A percentile compares a stretch with the other conserved stretches of the same genome.
Conservation (phyloP, 306 rosid species). For the Rosa persica region DNA sequence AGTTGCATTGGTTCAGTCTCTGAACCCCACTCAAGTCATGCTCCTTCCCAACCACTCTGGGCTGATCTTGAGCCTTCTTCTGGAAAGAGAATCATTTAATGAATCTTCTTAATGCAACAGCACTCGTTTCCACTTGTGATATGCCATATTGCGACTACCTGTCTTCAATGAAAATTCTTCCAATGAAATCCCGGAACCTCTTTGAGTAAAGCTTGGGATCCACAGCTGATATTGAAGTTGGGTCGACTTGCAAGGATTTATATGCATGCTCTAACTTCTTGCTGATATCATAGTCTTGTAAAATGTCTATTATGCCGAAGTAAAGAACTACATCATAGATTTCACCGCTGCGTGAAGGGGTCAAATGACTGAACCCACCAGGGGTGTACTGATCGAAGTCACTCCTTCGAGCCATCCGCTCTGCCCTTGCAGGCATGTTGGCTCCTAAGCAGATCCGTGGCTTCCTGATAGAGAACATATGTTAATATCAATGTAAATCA, state of each 20-base stretch:
- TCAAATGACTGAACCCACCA: slow-evolving; percentile 62
- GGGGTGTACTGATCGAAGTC: slow-evolving; percentile 77
- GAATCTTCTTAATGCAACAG: slow-evolving; percentile 27
- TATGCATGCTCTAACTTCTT: slow-evolving; percentile 95
- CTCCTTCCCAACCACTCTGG: slow-evolving; percentile 2
- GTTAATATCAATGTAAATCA: slow-evolving; percentile 8
- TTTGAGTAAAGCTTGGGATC: slow-evolving; percentile 94
- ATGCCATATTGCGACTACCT: slow-evolving; percentile 33
- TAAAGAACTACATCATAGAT: slow-evolving; percentile 69
- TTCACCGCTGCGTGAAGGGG: slow-evolving; percentile 72
- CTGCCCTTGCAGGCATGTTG: slow-evolving; percentile 96
- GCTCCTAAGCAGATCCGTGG: slow-evolving; percentile 91
- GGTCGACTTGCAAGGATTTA: slow-evolving; percentile 84
- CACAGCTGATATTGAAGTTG: slow-evolving; percentile 91
- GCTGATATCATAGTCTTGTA: slow-evolving; percentile 93
- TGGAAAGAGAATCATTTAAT: background rate
- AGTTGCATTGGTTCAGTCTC: slow-evolving; percentile 14
- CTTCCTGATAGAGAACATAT: slow-evolving; percentile 49
- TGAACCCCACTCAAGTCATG: slow-evolving; percentile 7
- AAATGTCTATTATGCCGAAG: slow-evolving; percentile 90
- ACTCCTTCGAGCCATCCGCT: slow-evolving; percentile 75
- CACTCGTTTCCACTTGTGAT: background rate
- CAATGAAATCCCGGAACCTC: slow-evolving; percentile 88
- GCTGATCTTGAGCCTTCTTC: background rate
- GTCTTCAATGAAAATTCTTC: slow-evolving; percentile 80